These are phyloP conservation scores for Mycena kentingensis DNA, from an alignment of 768 basidiomycete species.

Conservation along the genomic window DNA sequence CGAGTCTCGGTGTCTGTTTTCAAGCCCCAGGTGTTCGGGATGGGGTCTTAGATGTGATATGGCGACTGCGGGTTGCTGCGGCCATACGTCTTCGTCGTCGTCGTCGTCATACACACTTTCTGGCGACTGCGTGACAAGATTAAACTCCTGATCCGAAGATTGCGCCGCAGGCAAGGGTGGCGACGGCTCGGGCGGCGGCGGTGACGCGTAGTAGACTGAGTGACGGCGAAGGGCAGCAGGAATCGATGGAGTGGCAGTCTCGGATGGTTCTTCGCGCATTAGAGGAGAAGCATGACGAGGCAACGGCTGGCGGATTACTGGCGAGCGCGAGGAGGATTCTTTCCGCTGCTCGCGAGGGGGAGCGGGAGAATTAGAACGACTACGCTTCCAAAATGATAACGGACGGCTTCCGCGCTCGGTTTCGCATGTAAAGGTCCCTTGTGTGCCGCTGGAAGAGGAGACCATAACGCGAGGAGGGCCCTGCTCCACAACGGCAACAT, in stretches of 20 bases:
- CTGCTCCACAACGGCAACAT: constrained; percentile 2
- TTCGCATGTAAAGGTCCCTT: constrained; percentile 4
- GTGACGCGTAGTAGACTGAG: constrained; percentile 30
- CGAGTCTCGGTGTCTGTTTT: constrained; percentile 16
- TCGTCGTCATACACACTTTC: constrained; percentile 20
- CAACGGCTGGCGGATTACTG: constrained; percentile 33
- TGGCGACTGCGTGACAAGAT: constrained; percentile 8
- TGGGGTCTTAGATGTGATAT: constrained; percentile 2
- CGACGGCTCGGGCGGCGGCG: background rate
- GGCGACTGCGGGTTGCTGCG: background rate
- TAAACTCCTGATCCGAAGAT: constrained; percentile 3
- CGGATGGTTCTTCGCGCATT: constrained; percentile 1
- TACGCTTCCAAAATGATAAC: constrained; percentile 14
- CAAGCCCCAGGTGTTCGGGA: no score
- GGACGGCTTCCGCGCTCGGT: constrained; percentile 6
- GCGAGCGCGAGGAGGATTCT: constrained; percentile 31
- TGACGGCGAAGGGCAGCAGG: constrained; percentile 31
- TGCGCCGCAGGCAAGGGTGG: background rate
- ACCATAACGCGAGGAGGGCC: constrained; percentile 18
- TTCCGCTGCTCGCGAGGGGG: constrained; percentile 5
- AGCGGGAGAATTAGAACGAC: constrained; percentile 17
- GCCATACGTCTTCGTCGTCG: constrained; percentile 12
- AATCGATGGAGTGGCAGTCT: constrained; percentile 14
- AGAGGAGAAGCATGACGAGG: no score
- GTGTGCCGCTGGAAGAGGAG: constrained; percentile 15